These are phyloP conservation scores for Saccharomyces hybrid DNA, from an alignment of 1,139 yeast genomes.

Conservation along the genomic window DNA sequence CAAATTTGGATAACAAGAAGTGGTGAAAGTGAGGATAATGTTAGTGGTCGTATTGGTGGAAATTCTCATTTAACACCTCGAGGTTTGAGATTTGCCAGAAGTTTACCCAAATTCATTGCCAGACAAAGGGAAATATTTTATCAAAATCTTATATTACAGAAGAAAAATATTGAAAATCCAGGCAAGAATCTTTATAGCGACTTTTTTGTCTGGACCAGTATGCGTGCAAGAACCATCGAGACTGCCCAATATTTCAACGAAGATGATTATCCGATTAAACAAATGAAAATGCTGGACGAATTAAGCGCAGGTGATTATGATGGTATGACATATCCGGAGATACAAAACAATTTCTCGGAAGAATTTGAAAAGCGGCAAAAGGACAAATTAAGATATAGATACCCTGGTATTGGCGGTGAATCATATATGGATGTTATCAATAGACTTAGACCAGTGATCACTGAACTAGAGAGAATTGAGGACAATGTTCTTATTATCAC, in stretches of 20 bases:
- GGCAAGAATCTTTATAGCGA: conserved; percentile 35
- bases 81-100: conserved; percentile 65
- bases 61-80: conserved; percentile 74
- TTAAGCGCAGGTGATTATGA: conserved; percentile 88
- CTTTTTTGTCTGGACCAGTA: conserved; percentile 90
- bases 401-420: conserved; percentile 98
- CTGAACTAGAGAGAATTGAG: conserved; percentile 85
- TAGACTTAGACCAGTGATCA: conserved; percentile 79
- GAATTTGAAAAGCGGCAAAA: conserved; percentile 71
- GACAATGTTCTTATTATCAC: conserved; percentile 78
- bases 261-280: conserved; percentile 68
- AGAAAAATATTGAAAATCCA: conserved; percentile 24
- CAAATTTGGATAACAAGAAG: conserved; percentile 95
- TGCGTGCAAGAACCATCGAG: conserved; percentile 70
- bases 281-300: conserved; percentile 90
- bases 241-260: conserved; percentile 71
- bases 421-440: conserved; percentile 89
- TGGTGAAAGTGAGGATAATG: conserved; percentile 84
- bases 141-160: conserved; percentile 27
- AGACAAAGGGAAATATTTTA: conserved; percentile 67
- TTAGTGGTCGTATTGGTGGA: conserved; percentile 85
- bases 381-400: conserved; percentile 75
- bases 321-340: conserved; percentile 83
- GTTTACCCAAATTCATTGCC: conserved; percentile 67
- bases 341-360: conserved; percentile 59